Conservation (phyloP, 495 filamentous ascomycete species). For the Clohesyomyces aquaticus region DNA sequence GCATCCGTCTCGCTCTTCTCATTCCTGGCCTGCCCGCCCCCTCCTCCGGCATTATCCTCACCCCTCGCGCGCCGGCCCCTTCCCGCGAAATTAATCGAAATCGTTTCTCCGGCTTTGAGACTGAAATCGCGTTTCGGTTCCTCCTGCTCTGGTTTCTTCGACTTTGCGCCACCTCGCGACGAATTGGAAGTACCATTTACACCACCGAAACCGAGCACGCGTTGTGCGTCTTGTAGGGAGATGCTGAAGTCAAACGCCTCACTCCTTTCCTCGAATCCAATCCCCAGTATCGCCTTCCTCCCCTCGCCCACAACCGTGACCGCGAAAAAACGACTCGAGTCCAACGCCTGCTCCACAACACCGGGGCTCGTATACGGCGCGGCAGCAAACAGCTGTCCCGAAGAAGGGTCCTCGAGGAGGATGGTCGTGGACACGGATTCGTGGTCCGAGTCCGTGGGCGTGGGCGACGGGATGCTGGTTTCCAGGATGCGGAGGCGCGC, state of each 20-base stretch:
- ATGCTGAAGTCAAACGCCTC: conserved; percentile 83
- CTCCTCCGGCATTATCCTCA: conserved; percentile 32
- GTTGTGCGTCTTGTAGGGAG: conserved; percentile 72
- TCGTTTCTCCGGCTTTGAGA: conserved; percentile 83
- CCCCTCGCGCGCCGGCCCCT: too few relatives aligned
- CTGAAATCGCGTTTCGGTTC: conserved; percentile 71
- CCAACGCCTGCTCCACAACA: conserved; percentile 71
- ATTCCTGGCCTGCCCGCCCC: conserved; percentile 27
- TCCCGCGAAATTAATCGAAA: conserved; percentile 71
- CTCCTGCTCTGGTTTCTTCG: conserved; percentile 35
- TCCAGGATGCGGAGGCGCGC: conserved; percentile 78
- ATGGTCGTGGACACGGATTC: conserved; percentile 70
- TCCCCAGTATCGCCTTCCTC: conserved; percentile 73
- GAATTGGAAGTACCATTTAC: conserved; percentile 25
- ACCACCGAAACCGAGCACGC: conserved; percentile 58
- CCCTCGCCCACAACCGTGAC: conserved; percentile 71
- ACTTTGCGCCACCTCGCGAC: conserved; percentile 37
- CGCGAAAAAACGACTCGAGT: conserved; percentile 79
- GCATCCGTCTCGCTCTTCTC: conserved; percentile 43
- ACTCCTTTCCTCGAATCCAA: conserved; percentile 82
- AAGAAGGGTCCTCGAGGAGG: conserved; percentile 71
- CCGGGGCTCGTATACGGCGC: conserved; percentile 66
- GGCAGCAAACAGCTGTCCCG: conserved; percentile 76
- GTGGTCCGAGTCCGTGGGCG: conserved; percentile 20
- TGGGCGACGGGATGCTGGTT: conserved; percentile 58